Evolutionary conservation across 768 basidiomycete species (phyloP).

Genomic region (Russula sp.): DNA sequence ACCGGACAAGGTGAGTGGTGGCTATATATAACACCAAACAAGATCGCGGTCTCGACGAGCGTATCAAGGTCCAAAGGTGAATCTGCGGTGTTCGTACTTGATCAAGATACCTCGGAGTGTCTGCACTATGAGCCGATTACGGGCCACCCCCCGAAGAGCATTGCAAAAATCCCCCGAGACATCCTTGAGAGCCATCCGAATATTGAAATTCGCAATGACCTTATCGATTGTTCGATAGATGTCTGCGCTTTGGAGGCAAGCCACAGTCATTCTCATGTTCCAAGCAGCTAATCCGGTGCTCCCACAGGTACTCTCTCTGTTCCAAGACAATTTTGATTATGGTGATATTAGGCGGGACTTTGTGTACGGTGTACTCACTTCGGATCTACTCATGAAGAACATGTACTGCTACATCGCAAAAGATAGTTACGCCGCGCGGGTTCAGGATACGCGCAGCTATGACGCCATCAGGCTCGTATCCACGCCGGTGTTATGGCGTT

Average conservation of each 20-base stretch:
- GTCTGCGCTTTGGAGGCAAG: conserved; percentile 84
- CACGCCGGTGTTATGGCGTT: not conserved
- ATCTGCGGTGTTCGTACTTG: conserved; percentile 70
- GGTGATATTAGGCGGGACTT: conserved; percentile 88
- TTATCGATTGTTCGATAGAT: conserved; percentile 84
- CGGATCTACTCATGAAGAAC: conserved; percentile 90
- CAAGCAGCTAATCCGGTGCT: not conserved
- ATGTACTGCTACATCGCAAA: conserved; percentile 87
- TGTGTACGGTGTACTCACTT: conserved; percentile 88
- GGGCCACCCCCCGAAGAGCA: conserved; percentile 57
- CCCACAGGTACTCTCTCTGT: conserved; percentile 80
- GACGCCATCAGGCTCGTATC: conserved; percentile 69
- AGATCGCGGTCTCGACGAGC: not conserved
- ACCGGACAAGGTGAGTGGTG: conserved; percentile 59
- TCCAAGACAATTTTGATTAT: conserved; percentile 99
- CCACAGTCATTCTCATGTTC: not conserved
- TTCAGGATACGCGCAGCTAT: conserved; percentile 88
- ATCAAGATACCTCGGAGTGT: conserved; percentile 69
- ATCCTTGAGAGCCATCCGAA: conserved; percentile 65
- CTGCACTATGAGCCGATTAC: conserved; percentile 76
- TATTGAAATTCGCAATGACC: conserved; percentile 80
- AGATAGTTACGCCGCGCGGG: conserved; percentile 87
- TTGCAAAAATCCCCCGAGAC: conserved; percentile 69
- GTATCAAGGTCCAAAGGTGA: conserved; percentile 56
- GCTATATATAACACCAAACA: not conserved